Base-by-base conservation (phyloP, 345 rosid genomes). In the Jatropha curcas region DNA sequence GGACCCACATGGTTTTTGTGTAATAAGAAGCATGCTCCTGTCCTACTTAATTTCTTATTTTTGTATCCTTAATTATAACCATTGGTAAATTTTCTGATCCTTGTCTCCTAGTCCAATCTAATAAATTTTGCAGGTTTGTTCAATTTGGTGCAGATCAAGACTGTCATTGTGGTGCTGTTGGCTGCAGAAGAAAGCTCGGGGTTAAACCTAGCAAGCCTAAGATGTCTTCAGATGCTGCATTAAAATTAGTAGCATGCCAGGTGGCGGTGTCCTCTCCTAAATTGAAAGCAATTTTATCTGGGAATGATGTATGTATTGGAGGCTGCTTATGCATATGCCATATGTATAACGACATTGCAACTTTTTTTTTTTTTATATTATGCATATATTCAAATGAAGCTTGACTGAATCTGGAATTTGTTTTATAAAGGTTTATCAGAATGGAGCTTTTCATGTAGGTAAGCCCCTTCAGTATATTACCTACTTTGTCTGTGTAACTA, bases 61-160 rank as follows among this genome's bases (percentile, higher is more conserved):
- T 58, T 65, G 52, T 24, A 24, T 41, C 5, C 5, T 25, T 48
- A 48, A 48, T 16, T 48, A 17, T 16, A 1, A 48, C 22, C 50
- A 11, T 7, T 48, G 20, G 0, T 48, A 4, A 39, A 14, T 3
- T 64, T 52, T 34, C 11, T 25, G 60, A 65, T 51, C 33, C 69
- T 10, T 33, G 25, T 55, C 69, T 72, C 61, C 71, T 46, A 33
- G 72, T 79, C 46, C 78, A 76, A 41, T 79, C 91, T 88, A 81
- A 90, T 79, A 77, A 71, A 75, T 78, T 76, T 84, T 75, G 91
- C 95, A 96, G 98, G 86, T 96, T 93, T 90, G 98, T 90, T 68
- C 97, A 91, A 85, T 96, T 88, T 89, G 99, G 99, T 83, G 96
- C 92, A 81, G 98, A 93, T 84, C 95, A 96, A 84, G 95, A 84